A percentile compares a stretch with the other conserved stretches of the same genome.
Conservation (phyloP, 2,329 filamentous ascomycete species). For the Ceratocystis albifundus region DNA sequence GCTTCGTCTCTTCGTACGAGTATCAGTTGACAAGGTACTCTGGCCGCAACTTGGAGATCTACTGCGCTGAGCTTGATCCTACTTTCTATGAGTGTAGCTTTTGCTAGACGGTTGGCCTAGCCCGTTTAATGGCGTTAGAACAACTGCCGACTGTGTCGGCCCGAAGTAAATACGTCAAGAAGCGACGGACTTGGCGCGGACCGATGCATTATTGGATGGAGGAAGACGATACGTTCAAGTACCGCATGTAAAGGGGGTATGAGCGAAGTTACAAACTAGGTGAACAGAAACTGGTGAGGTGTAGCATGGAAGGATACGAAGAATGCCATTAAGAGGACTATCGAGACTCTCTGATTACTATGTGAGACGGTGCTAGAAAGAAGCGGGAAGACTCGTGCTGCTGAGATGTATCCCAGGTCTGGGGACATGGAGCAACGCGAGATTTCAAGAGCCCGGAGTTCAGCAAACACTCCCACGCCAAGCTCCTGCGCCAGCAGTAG, state of each 20-base stretch:
- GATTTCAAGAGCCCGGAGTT: no score
- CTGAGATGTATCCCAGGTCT: conserved; percentile 49
- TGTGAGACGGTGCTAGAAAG: conserved; percentile 43
- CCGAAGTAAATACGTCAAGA: conserved; percentile 57
- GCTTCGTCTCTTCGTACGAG: conserved; percentile 80
- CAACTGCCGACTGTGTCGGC: conserved; percentile 58
- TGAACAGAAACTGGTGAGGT: conserved; percentile 33
- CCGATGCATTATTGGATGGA: conserved; percentile 32
- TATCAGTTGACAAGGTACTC: conserved; percentile 79
- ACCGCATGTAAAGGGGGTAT: not conserved
- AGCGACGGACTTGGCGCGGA: conserved; percentile 60
- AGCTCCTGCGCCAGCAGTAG: not conserved
- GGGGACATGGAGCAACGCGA: conserved; percentile 9
- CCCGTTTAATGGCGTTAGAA: conserved; percentile 68
- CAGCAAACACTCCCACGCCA: no score
- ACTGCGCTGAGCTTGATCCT: conserved; percentile 67
- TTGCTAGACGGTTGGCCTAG: conserved; percentile 60
- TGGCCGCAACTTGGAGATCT: conserved; percentile 71
- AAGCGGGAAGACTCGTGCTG: conserved; percentile 54
- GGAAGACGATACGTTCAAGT: no score
- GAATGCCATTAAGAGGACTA: conserved; percentile 41
- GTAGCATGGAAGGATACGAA: conserved; percentile 42
- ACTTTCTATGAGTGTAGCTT: conserved; percentile 81
- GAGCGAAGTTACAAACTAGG: conserved; percentile 31
- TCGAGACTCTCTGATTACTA: conserved; percentile 43